Conservation (phyloP, 352 stramenopile genomes). For the Phytophthora multivora region DNA sequence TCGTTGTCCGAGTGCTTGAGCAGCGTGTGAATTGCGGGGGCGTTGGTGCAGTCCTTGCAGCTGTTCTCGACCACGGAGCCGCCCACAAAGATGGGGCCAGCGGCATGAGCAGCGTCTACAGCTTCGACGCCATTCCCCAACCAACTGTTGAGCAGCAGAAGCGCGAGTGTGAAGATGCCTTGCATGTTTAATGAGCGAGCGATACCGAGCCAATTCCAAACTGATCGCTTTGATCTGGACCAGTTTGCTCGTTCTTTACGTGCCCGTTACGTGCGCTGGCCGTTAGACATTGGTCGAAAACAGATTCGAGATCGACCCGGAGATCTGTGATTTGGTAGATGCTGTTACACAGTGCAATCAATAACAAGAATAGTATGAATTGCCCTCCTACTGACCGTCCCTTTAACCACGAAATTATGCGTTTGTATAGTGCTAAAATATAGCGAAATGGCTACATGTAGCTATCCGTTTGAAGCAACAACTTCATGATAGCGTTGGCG, state of each 20-base stretch:
- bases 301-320: constrained; percentile 11
- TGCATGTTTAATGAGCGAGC: constrained; percentile 29
- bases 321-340: constrained; percentile 9
- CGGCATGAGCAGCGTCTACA: constrained; percentile 14
- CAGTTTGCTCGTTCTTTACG: not conserved
- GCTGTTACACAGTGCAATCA: not conserved
- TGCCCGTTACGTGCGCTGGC: constrained; percentile 14
- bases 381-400: not conserved
- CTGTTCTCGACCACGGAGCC: constrained; percentile 26
- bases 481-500: constrained; percentile 14
- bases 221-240: constrained; percentile 3
- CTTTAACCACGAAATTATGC: not conserved
- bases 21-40: constrained; percentile 23
- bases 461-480: constrained; percentile 17
- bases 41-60: constrained; percentile 9
- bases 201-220: constrained; percentile 18
- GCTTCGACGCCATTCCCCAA: constrained; percentile 13
- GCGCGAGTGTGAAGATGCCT: constrained; percentile 47
- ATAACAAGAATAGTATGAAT: not conserved
- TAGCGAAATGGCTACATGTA: constrained; percentile 3
- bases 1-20: constrained; percentile 21
- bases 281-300: constrained; percentile 26
- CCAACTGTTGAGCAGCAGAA: constrained; percentile 43
- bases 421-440: not conserved
- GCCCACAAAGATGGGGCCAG: constrained; percentile 15